Conservation (phyloP, 2,329 filamentous ascomycete genomes). For the Fusarium lyarnte region DNA sequence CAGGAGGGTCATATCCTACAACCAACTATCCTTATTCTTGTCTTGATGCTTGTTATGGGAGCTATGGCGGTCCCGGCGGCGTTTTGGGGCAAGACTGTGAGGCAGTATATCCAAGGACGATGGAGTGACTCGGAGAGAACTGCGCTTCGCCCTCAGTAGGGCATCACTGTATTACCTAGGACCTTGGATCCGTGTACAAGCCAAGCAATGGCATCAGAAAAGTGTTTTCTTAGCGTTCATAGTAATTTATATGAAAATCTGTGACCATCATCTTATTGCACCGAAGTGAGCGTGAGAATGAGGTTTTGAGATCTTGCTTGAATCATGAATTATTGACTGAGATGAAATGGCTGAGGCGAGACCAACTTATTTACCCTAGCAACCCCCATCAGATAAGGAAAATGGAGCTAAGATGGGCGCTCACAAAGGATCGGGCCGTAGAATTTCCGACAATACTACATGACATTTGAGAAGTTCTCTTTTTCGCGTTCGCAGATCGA, state of each 20-base stretch:
- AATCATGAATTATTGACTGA: no score
- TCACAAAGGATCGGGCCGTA: no score
- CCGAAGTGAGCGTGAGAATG: no score
- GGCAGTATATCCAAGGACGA: conserved; percentile 33
- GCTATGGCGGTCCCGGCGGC: conserved; percentile 27
- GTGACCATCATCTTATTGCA: no score
- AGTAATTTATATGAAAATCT: neutral
- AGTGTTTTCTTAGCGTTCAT: neutral
- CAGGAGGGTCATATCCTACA: neutral
- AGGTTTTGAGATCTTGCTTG: no score
- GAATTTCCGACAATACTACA: no score
- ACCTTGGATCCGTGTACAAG: neutral
- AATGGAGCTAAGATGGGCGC: no score
- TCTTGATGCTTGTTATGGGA: conserved; percentile 8
- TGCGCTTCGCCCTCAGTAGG: conserved; percentile 30
- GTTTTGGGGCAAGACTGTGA: conserved; percentile 29
- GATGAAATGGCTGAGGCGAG: no score
- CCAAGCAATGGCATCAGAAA: neutral
- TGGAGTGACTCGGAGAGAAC: conserved; percentile 32
- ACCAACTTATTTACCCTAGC: no score
- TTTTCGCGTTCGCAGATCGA: no score
- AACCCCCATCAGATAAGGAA: no score
- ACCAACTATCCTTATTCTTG: conserved; percentile 16
- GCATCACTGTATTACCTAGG: accelerated
- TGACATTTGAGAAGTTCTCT: no score